Evolutionary conservation across 2,329 filamentous ascomycete genomes (phyloP).

Genomic region (Alternaria hordeiaustralica): DNA sequence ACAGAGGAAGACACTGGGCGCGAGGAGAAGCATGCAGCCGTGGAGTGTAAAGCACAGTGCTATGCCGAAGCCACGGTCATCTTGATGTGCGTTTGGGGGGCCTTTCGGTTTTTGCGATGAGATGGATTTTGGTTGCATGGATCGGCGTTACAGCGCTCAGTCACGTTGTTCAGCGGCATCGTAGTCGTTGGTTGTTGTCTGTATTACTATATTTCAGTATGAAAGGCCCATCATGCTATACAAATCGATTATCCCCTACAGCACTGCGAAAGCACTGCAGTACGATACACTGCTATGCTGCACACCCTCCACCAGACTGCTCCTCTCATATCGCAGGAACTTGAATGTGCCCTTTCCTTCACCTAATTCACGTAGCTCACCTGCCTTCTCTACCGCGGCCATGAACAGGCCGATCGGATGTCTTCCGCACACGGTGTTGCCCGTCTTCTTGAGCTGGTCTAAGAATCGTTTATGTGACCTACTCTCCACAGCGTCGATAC

Average conservation of each 20-base stretch:
- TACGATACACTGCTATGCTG: conserved; percentile 92
- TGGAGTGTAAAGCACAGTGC: conserved; percentile 53
- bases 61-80: conserved; percentile 38
- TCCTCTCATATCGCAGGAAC: conserved; percentile 87
- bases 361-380: conserved; percentile 48
- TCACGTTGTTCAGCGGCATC: background rate
- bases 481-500: conserved; percentile 83
- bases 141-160: background rate
- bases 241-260: conserved; percentile 10
- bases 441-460: conserved; percentile 71
- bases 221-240: background rate
- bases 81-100: conserved; percentile 8
- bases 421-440: conserved; percentile 91
- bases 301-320: conserved; percentile 71
- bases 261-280: conserved; percentile 84
- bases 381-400: conserved; percentile 76
- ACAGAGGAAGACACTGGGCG: conserved; percentile 57
- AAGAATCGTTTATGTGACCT: conserved; percentile 76
- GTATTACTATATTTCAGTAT: background rate
- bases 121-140: background rate
- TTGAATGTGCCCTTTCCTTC: conserved; percentile 71
- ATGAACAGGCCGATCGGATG: conserved; percentile 94
- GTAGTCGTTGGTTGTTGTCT: background rate
- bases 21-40: conserved; percentile 58
- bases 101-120: background rate